Evolutionary conservation across 768 basidiomycete genomes (phyloP).

Genomic region (Dentipellis sp.): DNA sequence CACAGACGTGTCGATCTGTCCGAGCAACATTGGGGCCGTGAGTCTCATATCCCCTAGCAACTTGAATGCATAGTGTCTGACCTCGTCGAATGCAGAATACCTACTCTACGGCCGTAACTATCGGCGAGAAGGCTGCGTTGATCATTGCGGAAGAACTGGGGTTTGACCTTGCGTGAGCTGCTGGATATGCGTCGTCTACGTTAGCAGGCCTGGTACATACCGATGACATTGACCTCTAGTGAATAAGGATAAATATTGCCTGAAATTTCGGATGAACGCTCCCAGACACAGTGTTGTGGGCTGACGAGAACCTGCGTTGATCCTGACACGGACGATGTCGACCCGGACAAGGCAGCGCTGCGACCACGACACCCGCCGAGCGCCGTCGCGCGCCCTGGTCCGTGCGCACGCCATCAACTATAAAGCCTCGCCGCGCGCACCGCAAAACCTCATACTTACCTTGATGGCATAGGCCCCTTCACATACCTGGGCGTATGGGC

Average conservation of each 20-base stretch:
- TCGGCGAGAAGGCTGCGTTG: constrained; percentile 55
- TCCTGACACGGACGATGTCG: no score
- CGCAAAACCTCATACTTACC: constrained; percentile 17
- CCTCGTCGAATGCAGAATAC: constrained; percentile 23
- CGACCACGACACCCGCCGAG: background rate
- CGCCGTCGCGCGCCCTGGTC: background rate
- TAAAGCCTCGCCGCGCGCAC: background rate
- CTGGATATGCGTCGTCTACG: no score
- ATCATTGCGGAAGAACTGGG: constrained; percentile 48
- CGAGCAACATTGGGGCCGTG: constrained; percentile 26
- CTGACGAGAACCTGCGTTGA: no score
- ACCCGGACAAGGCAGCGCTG: no score
- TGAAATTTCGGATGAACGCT: no score
- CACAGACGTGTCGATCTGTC: constrained; percentile 29
- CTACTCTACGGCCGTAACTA: constrained; percentile 30
- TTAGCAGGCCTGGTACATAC: no score
- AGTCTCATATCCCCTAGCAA: constrained; percentile 12
- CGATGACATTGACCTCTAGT: no score
- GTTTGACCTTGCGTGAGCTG: constrained; percentile 6
- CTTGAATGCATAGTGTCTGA: background rate
- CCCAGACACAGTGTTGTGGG: no score
- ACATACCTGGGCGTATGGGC: no score
- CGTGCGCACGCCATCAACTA: background rate
- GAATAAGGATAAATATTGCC: no score
- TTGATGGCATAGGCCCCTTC: constrained; percentile 20